Percentiles rank a stretch among this genome's conserved stretches.
Conservation (phyloP, 2,329 filamentous ascomycete species). For the Aspergillus pseudotamarii region DNA sequence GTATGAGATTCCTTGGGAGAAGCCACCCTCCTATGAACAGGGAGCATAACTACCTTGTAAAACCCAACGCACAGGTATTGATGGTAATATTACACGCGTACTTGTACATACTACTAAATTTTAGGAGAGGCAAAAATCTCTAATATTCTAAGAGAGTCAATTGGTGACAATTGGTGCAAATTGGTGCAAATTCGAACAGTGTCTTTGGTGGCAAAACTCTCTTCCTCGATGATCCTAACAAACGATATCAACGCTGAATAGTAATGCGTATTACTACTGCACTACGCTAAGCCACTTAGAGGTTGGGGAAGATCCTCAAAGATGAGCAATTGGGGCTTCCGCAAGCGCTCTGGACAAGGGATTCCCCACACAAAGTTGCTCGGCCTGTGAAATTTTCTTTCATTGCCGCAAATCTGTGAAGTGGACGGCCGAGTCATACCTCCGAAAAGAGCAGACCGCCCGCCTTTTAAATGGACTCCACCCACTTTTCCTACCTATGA, state of each 20-base stretch:
- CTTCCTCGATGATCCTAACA: neutral
- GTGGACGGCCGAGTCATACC: slow-evolving; percentile 17
- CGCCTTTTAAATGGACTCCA: slow-evolving; percentile 26
- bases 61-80: neutral
- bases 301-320: slow-evolving; percentile 18
- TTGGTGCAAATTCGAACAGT: neutral
- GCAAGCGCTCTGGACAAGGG: slow-evolving; percentile 19
- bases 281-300: slow-evolving; percentile 11
- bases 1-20: neutral
- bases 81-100: neutral
- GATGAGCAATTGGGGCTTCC: slow-evolving; percentile 21
- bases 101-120: neutral
- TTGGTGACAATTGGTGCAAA: neutral
- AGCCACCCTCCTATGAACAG: neutral
- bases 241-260: slow-evolving; percentile 2
- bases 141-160: neutral
- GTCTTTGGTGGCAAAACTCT: neutral
- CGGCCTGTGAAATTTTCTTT: slow-evolving; percentile 29
- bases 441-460: slow-evolving; percentile 30
- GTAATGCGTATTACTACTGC: slow-evolving; percentile 18
- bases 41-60: neutral
- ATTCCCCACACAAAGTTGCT: slow-evolving; percentile 27
- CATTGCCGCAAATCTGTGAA: slow-evolving; percentile 28
- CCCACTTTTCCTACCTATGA: slow-evolving; percentile 33
- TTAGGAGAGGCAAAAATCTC: neutral